Conservation (phyloP, 2,329 filamentous ascomycete genomes). For the Fusarium sp. region DNA sequence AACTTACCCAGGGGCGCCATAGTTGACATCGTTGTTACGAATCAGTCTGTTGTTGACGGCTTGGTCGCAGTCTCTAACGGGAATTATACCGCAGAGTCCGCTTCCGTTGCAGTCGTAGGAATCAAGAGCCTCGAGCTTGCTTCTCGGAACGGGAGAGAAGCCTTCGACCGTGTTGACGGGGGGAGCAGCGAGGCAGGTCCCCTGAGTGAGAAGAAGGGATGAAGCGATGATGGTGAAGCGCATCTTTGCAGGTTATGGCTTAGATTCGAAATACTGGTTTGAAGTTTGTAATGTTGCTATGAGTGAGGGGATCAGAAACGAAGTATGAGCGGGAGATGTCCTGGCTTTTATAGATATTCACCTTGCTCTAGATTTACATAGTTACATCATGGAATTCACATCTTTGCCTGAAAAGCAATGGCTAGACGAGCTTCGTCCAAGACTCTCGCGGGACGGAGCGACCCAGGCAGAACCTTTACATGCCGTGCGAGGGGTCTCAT, state of each 20-base stretch:
- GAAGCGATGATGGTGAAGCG: neutral
- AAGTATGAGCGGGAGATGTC: neutral
- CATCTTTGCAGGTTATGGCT: neutral
- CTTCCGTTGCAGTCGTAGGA: neutral
- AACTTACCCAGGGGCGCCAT: neutral
- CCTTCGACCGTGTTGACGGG: neutral
- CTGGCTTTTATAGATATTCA: neutral
- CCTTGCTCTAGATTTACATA: neutral
- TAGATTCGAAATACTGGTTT: neutral
- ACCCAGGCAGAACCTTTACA: neutral
- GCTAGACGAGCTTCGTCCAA: neutral
- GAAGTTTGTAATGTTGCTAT: neutral
- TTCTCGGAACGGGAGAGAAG: neutral
- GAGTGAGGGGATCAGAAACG: neutral
- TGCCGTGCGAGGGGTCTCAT: neutral
- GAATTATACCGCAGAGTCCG: neutral
- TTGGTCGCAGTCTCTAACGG: neutral
- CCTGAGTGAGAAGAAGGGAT: neutral
- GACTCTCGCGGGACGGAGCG: too few relatives aligned
- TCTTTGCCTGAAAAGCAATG: neutral
- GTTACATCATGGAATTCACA: neutral
- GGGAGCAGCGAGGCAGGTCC: neutral
- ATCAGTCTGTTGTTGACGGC: neutral
- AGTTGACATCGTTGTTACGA: neutral
- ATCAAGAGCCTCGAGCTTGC: neutral